Evolutionary conservation across 345 rosid genomes (phyloP).

Genomic region (Gynandropsis gynandra): DNA sequence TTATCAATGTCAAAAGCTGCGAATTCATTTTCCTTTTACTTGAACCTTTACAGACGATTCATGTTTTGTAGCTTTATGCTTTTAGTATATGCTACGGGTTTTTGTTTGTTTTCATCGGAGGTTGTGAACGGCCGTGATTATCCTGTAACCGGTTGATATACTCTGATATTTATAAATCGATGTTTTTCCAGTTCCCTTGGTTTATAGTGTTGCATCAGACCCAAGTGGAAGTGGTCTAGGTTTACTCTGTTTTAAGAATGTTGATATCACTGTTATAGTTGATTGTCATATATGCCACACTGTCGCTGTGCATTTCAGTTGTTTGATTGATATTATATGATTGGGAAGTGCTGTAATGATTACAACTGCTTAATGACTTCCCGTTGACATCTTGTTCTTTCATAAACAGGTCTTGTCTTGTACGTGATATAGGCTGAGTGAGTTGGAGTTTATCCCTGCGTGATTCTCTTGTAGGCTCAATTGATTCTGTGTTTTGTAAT

Average conservation of each 20-base stretch:
- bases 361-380: conserved; percentile 4
- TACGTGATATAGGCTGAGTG: background rate
- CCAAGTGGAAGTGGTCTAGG: too few relatives aligned
- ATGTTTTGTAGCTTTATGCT: too few relatives aligned
- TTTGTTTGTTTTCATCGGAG: too few relatives aligned
- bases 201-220: too few relatives aligned
- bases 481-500: conserved; percentile 21
- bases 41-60: too few relatives aligned
- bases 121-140: too few relatives aligned
- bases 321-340: conserved; percentile 1
- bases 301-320: background rate
- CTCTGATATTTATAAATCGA: too few relatives aligned
- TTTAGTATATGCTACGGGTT: too few relatives aligned
- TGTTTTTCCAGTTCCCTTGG: too few relatives aligned
- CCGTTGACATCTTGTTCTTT: background rate
- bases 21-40: background rate
- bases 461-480: too few relatives aligned
- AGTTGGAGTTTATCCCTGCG: background rate
- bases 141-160: too few relatives aligned
- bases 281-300: background rate
- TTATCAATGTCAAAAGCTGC: background rate
- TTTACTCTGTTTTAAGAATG: too few relatives aligned
- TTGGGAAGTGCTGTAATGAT: conserved; percentile 4
- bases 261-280: background rate
- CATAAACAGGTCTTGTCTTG: conserved; percentile 29